Conservation (phyloP, 2,329 filamentous ascomycete species). For the Exophiala alcalophila region DNA sequence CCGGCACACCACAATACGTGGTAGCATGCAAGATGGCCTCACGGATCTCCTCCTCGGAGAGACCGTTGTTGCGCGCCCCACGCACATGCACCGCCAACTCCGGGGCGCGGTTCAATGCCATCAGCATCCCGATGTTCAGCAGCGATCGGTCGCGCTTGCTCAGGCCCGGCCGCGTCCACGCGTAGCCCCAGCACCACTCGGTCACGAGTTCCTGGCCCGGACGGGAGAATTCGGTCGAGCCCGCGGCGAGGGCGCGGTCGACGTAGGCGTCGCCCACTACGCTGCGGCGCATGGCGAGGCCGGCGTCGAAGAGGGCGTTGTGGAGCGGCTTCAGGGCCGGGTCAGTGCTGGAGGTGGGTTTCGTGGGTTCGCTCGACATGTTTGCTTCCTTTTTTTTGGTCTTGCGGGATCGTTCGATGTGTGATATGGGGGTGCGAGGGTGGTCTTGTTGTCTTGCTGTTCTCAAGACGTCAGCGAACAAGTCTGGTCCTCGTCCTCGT, state of each 20-base stretch:
- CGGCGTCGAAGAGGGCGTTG: constrained; percentile 56
- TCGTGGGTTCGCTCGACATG: constrained; percentile 2
- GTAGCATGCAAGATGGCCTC: constrained; percentile 37
- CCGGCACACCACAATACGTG: constrained; percentile 46
- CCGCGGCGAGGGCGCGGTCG: constrained; percentile 37
- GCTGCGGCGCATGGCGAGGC: constrained; percentile 57
- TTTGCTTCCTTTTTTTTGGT: too few relatives aligned
- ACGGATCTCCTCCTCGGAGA: constrained; percentile 60
- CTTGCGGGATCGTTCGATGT: too few relatives aligned
- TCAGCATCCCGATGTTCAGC: constrained; percentile 64
- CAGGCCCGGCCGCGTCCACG: constrained; percentile 63
- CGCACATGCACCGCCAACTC: constrained; percentile 61
- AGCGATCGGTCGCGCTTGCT: constrained; percentile 59
- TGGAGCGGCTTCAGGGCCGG: constrained; percentile 21
- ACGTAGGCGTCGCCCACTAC: constrained; percentile 63
- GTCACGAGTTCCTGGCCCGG: constrained; percentile 44
- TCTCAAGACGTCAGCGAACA: too few relatives aligned
- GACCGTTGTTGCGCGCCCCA: constrained; percentile 61
- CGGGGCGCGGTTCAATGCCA: constrained; percentile 57
- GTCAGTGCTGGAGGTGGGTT: constrained; percentile 19
- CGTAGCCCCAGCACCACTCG: constrained; percentile 59
- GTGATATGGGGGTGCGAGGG: too few relatives aligned
- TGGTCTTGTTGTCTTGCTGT: too few relatives aligned
- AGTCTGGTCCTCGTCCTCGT: too few relatives aligned
- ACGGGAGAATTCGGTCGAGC: constrained; percentile 29